These are phyloP conservation scores for Vitis hybrid DNA, from an alignment of 177 flowering plant species.

Conservation along the genomic window DNA sequence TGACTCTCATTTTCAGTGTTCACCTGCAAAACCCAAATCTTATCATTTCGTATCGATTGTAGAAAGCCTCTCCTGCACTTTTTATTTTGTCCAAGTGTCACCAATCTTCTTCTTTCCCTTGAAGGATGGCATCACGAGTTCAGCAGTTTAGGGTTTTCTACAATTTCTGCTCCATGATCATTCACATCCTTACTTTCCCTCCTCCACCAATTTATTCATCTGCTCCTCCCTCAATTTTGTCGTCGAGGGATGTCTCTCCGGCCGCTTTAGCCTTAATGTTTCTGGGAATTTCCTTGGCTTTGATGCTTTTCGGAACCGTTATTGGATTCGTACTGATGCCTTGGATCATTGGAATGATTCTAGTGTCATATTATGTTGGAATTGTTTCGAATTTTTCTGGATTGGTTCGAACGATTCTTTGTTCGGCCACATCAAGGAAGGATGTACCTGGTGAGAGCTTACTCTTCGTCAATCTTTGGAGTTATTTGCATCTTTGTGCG, in stretches of 20 bases:
- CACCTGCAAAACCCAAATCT: too few species aligned
- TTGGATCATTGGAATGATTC: constrained; percentile 20
- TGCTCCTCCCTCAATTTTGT: constrained; percentile 3
- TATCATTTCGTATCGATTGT: too few species aligned
- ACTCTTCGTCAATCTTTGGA: background rate
- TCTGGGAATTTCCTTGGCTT: constrained; percentile 29
- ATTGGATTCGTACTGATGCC: constrained; percentile 37
- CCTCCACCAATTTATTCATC: constrained; percentile 16
- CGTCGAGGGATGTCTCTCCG: constrained; percentile 20
- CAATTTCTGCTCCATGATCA: constrained; percentile 32
- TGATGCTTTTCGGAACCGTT: constrained; percentile 32
- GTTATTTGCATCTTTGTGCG: too few species aligned
- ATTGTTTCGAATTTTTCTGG: constrained; percentile 23
- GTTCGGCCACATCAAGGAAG: background rate
- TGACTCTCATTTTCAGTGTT: too few species aligned
- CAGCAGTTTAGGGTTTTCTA: constrained; percentile 21
- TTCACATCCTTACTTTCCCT: constrained; percentile 26
- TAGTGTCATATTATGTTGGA: constrained; percentile 22
- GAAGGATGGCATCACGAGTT: background rate
- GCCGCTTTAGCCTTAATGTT: constrained; percentile 30
- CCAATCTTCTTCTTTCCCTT: too few species aligned
- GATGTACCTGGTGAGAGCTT: background rate
- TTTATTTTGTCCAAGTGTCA: too few species aligned
- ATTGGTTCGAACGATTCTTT: constrained; percentile 21
- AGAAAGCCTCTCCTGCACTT: too few species aligned